Percentiles rank a stretch among this genome's conserved stretches.
Conservation (phyloP, 768 basidiomycete species). For the Leucocoprinus sp. region DNA sequence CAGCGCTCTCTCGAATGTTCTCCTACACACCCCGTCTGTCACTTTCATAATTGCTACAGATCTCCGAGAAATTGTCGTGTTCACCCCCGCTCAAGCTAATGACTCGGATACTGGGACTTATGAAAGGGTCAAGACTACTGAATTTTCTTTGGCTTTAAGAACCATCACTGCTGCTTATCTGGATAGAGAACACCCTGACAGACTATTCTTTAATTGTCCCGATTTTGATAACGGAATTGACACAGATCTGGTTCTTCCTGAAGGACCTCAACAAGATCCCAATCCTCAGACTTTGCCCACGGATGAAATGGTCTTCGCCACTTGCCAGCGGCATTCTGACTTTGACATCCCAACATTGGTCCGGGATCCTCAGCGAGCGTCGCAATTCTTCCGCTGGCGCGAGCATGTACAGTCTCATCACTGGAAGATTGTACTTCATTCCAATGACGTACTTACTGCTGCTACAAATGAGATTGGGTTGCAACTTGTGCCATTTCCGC, state of each 20-base stretch:
- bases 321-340: conserved; percentile 17
- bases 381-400: conserved; percentile 23
- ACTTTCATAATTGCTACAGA: conserved; percentile 11
- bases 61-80: conserved; percentile 11
- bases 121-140: conserved; percentile 13
- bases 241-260: conserved; percentile 8
- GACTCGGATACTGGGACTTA: conserved; percentile 5
- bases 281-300: conserved; percentile 10
- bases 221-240: not conserved
- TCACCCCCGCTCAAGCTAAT: not conserved
- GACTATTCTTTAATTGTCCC: not conserved
- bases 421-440: not conserved
- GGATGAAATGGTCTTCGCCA: conserved; percentile 18
- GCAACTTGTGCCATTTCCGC: not conserved
- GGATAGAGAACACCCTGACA: not conserved
- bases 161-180: conserved; percentile 13
- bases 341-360: conserved; percentile 19
- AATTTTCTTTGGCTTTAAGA: conserved; percentile 13
- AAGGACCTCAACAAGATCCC: conserved; percentile 15
- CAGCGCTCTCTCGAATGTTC: conserved; percentile 7
- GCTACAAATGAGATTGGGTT: conserved; percentile 4
- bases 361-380: conserved; percentile 16
- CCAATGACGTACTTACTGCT: conserved; percentile 12
- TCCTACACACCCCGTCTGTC: conserved; percentile 6
- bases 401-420: conserved; percentile 12